Conservation (phyloP, 768 basidiomycete genomes). For the Tulasnella sp. region DNA sequence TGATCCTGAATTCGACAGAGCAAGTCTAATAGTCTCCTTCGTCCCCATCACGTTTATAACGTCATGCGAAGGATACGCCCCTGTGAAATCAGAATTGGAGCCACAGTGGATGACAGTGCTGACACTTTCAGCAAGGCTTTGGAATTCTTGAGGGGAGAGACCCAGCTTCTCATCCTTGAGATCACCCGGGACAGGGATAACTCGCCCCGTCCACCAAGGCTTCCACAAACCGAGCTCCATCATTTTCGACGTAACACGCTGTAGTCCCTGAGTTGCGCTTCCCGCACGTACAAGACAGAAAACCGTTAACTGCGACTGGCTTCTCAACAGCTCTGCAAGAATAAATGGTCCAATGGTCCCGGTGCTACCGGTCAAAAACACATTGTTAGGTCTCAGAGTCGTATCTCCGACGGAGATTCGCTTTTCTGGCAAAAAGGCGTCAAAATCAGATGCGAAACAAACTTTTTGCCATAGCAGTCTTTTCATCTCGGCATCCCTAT, state of each 20-base stretch:
- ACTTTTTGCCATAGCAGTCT: slow-evolving; percentile 11
- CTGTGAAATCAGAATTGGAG: neutral
- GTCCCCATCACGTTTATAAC: neutral
- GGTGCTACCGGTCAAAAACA: slow-evolving; percentile 5
- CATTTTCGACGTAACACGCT: neutral
- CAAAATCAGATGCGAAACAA: slow-evolving; percentile 4
- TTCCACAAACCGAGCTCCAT: slow-evolving; percentile 1
- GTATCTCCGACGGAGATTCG: neutral
- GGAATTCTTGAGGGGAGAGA: neutral
- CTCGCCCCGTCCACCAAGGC: slow-evolving; percentile 2
- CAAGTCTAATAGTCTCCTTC: slow-evolving; percentile 10
- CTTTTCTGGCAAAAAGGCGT: neutral
- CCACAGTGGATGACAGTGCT: slow-evolving; percentile 4
- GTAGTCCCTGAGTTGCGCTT: neutral
- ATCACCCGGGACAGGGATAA: slow-evolving; percentile 5
- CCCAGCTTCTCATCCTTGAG: slow-evolving; percentile 1
- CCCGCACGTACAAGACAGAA: slow-evolving; percentile 7
- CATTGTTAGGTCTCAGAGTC: neutral
- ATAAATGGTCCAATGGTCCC: slow-evolving; percentile 1
- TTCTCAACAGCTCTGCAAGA: slow-evolving; percentile 4
- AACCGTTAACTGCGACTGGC: neutral
- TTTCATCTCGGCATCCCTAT: neutral
- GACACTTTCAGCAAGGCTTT: slow-evolving; percentile 1
- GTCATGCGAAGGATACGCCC: neutral
- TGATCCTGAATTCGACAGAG: neutral